Evolutionary conservation across 202 grass and related monocot species (phyloP), one percentile per base, ranked within the genome.

Genomic region (Setaria italica): DNA sequence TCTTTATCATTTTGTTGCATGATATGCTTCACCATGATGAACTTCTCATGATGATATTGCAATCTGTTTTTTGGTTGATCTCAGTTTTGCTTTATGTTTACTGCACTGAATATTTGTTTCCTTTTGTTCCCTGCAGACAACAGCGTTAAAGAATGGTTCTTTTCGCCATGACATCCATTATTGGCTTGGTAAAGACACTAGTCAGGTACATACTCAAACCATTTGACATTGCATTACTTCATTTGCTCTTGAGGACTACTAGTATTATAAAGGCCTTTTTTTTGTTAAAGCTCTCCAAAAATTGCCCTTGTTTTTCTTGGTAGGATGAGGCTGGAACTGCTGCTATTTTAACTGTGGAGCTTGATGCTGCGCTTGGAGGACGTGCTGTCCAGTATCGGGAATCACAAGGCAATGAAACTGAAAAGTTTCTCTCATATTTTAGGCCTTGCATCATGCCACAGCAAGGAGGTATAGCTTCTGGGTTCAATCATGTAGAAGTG

Each of bases 101-200:
- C 13, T 75, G 3, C 20, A 68, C 17, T 47, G 9, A 86, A 30
- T 19, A 20, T 80, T 67, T 53, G 14, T 46, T 15, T 70, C 29
- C 45, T 72, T 6, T 70, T 82, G 14, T 76, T 74, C 11, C 69
- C 3, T 67, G 62, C 84, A 99, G 97, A 97, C 90, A 87, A 82
- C 97, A 15, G 87, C 74, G 14, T 90, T 94, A 72, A 99, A 94
- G 77, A 97, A 92, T 72, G 97, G 97, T 71, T 94, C 97, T 55
- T 84, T 99, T 49, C 90, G 85, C 76, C 94, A 99, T 82, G 97
- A 99, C 70, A 88, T 99, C 76, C 94, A 99, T 88, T 99, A 99
- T 88, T 99, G 97, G 97, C 88, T 99, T 83, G 97, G 97, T 70
- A 97, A 97, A 91, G 94, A 99, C 85, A 99, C 92, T 84, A 94